Base-by-base conservation (phyloP, 1,284 basidiomycete genomes). In the Apiotrichum gamsii region DNA sequence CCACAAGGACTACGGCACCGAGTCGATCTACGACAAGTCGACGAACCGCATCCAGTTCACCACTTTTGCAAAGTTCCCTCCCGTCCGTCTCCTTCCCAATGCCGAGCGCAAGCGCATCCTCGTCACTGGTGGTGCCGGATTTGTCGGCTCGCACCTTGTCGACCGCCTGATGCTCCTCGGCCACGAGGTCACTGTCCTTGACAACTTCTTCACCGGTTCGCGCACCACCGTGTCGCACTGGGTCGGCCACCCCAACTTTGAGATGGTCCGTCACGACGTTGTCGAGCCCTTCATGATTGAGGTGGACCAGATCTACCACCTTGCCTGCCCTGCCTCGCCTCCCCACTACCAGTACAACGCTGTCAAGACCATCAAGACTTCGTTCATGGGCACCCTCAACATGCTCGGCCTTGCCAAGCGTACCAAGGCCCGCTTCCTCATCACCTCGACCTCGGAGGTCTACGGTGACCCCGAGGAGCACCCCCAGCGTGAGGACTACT, bases 361-460 rank as follows among this genome's bases (percentile, higher is more conserved):
- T 8, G 85, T 96, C 58, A 95, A 96, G 75, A 96, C 91, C 16
- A 82, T 97, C 76, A 97, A 97, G 75, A 97, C 94, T 1, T 94
- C 90, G 23, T 98, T 98, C 75, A 82, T 93, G 79, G 94, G 94
- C 39, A 93, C 91, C 8, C 76, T 94, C 57, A 97, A 98, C 76
- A 94, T 96, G 89, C 84, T 98, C 40, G 94, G 90, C 51, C 80
- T 98, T n/a, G 94, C 94, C 13, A 97, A 96, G 74, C 87, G 91
- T 52, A 90, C 86, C 45, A 96, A 96, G 73, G 94, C 94, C 10
- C 82, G 93, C 44, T 97, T 98, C 80, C 77, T 98, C 57, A 91
- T 97, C 59, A 84, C 85, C 52, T 91, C 88, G 54, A 97, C 93
- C 21, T 60, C 69, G 83, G 93, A 97, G 78, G 87, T 97, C 8